phyloP scores from a whole-genome alignment of 2,329 filamentous ascomycete species.

The Pochonia chlamydosporia region DNA sequence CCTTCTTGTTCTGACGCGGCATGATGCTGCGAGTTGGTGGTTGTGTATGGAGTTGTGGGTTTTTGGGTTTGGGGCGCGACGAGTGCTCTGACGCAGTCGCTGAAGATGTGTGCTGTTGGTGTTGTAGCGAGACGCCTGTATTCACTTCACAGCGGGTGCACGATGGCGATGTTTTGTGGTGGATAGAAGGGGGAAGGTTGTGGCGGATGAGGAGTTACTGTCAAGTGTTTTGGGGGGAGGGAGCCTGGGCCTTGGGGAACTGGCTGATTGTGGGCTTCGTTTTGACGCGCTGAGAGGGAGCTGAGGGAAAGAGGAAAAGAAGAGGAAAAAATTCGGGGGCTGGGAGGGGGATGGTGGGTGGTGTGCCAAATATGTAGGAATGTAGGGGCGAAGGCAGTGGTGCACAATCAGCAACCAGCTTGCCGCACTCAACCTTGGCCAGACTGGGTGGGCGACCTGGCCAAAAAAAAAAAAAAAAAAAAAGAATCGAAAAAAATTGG shows the following conservation, averaged over 20 bases:
- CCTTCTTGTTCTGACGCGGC: conserved; percentile 42
- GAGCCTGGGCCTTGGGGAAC: conserved; percentile 3
- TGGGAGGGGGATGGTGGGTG: conserved; percentile 24
- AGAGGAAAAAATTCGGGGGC: conserved; percentile 22
- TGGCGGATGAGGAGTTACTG: background rate
- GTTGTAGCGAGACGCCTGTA: conserved; percentile 10
- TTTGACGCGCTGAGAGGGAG: background rate
- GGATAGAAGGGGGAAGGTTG: conserved; percentile 3
- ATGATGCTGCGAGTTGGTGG: conserved; percentile 22
- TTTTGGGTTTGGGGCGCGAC: conserved; percentile 5
- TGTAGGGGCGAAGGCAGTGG: conserved; percentile 13
- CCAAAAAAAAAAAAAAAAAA: background rate
- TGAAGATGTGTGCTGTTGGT: conserved; percentile 14
- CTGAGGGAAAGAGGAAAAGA: conserved; percentile 5
- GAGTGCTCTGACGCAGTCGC: conserved; percentile 3
- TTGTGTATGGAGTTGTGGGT: background rate
- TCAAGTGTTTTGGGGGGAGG: conserved; percentile 9
- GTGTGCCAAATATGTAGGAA: conserved; percentile 30
- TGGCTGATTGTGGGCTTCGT: conserved; percentile 1
- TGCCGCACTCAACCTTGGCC: background rate
- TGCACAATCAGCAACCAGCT: conserved; percentile 25
- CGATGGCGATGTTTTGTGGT: conserved; percentile 10
- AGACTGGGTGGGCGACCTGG: background rate
- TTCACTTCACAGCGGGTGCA: conserved; percentile 4
- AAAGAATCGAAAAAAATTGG: background rate